Evolutionary conservation across 306 rosid genomes (phyloP).

Genomic region (Begonia peltatifolia): DNA sequence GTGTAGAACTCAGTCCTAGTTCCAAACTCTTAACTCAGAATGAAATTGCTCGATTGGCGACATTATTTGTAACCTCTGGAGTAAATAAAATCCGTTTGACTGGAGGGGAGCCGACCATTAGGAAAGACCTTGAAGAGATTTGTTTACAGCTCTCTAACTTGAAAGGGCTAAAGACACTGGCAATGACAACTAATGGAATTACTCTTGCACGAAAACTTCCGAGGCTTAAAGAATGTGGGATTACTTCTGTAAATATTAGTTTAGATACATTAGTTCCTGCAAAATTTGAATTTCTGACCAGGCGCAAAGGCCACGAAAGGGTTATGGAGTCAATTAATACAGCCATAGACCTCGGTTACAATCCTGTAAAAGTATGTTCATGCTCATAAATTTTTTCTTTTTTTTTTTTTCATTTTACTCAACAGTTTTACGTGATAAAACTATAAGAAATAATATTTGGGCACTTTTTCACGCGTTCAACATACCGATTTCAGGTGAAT

Average conservation of each 20-base stretch:
- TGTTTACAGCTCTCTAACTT: constrained; percentile 59
- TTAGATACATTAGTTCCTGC: constrained; percentile 76
- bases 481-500: constrained; percentile 53
- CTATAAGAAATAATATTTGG: not conserved
- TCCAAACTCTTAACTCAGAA: constrained; percentile 38
- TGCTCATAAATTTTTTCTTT: not conserved
- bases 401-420: constrained; percentile 6
- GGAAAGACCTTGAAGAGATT: constrained; percentile 80
- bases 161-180: constrained; percentile 57
- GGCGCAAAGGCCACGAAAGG: constrained; percentile 79
- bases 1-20: constrained; percentile 69
- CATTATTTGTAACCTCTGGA: constrained; percentile 63
- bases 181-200: constrained; percentile 81
- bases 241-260: constrained; percentile 67
- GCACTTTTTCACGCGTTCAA: constrained; percentile 8
- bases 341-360: constrained; percentile 62
- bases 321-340: constrained; percentile 72
- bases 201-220: constrained; percentile 54
- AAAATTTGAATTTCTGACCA: constrained; percentile 81
- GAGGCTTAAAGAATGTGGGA: constrained; percentile 72
- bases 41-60: constrained; percentile 60
- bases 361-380: constrained; percentile 69
- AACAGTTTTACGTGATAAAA: constrained; percentile 2
- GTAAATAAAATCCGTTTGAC: constrained; percentile 78
- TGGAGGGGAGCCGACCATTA: constrained; percentile 86